Base-by-base conservation (phyloP, 352 stramenopile species). In the Pythium rishiriense region DNA sequence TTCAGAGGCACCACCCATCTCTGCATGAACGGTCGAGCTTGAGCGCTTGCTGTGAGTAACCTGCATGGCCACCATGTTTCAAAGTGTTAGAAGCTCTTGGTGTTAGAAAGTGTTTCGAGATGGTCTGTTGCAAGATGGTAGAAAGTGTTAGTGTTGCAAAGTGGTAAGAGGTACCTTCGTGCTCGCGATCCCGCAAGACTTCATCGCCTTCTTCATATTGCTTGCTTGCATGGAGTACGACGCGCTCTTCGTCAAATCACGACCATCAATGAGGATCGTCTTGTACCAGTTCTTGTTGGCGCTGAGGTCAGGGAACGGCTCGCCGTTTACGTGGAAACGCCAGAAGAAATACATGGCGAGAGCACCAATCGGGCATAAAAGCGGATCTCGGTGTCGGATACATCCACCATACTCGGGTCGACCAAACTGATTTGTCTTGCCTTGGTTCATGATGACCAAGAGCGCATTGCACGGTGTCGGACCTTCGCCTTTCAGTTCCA, bases 211-310 rank as follows among this genome's bases (percentile, higher is more conserved):
- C 31, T 57, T 46, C 17, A 46, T n/a, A 11, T 57, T 46, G 43
- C 19, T 26, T 14, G 50, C 50, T 29, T 57, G 50, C 28, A 42
- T 57, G 6, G 50, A 57, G 31, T 55, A 42, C n/a, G 50, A 57
- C 1, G 31, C 50, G 9, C 39, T n/a, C 22, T 57, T 57, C n/a
- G 19, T 46, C 28, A 21, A 6, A 28, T 46, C 31, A 9, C 29
- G 29, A 0, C 50, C 50, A 11, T 57, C 50, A 11, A 57, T 57
- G 4, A 42, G 31, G 25, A 45, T n/a, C 6, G 25, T 57, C 6
- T 51, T 42, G 31, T 57, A 57, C 31, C 50, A 57, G 12, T 57
- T 37, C 37, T 7, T 19, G 37, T 42, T 26, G 7, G 4, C 45
- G 45, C 45, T 50, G 45, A 46, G 39, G 22, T 46, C 39, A 1